Conservation (phyloP, 116 monocot genomes). For the Cymodocea nodosa region DNA sequence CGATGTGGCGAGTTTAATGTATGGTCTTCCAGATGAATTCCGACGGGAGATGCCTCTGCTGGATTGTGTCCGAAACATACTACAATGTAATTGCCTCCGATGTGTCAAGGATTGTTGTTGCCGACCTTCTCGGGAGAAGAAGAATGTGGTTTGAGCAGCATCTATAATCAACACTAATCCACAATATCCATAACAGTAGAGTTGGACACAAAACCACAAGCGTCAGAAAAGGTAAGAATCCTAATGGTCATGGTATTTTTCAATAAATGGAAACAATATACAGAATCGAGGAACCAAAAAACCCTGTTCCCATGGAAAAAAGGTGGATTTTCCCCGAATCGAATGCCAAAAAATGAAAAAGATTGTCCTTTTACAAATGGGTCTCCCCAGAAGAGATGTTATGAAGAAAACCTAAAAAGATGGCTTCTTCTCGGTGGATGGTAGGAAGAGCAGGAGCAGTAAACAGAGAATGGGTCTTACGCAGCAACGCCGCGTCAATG, state of each 20-base stretch:
- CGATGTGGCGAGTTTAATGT: slow-evolving; percentile 30
- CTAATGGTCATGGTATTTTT: not conserved
- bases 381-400: not conserved
- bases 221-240: not conserved
- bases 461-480: too few species aligned
- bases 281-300: not conserved
- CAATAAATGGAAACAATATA: not conserved
- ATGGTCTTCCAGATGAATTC: slow-evolving; percentile 19
- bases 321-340: too few species aligned
- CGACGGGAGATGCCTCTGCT: slow-evolving; percentile 24
- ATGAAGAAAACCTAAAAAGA: not conserved
- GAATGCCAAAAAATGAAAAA: not conserved
- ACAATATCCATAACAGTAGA: not conserved
- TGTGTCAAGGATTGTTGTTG: not conserved
- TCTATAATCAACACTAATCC: not conserved
- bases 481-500: too few species aligned
- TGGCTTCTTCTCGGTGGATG: too few species aligned
- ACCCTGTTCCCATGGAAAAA: not conserved
- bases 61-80: slow-evolving; percentile 8
- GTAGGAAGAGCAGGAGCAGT: too few species aligned
- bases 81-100: not conserved
- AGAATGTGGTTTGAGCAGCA: not conserved
- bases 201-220: not conserved
- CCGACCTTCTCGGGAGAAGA: not conserved
- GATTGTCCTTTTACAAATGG: not conserved